Evolutionary conservation across 257 asterid genomes (phyloP).

Genomic region (Henckelia pumila): DNA sequence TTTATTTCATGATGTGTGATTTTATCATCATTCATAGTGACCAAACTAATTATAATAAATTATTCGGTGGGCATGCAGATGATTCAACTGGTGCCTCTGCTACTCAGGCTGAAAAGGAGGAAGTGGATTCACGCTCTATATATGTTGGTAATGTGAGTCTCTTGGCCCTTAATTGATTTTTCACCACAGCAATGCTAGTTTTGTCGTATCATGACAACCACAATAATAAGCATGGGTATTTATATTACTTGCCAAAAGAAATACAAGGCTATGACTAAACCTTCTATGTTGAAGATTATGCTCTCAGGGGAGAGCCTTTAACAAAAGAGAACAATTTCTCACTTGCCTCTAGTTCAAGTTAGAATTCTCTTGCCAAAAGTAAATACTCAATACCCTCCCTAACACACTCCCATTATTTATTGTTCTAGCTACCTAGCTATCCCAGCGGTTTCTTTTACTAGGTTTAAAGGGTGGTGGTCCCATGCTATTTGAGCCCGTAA

Average conservation of each 20-base stretch:
- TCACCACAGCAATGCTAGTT: not conserved
- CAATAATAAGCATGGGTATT: not conserved
- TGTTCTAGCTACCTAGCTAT: not conserved
- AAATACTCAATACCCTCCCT: not conserved
- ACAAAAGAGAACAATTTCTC: not conserved
- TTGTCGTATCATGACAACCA: not conserved
- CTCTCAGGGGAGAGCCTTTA: not conserved
- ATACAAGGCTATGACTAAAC: constrained; percentile 1
- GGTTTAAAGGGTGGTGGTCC: not conserved
- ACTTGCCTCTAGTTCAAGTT: not conserved
- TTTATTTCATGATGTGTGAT: constrained; percentile 14
- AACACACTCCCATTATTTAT: not conserved
- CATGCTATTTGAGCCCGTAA: not conserved
- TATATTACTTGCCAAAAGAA: not conserved
- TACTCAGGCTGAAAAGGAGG: constrained; percentile 81
- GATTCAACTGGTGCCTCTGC: constrained; percentile 55
- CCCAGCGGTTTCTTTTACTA: no score
- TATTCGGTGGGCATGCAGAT: constrained; percentile 31
- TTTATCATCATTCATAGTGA: constrained; percentile 4
- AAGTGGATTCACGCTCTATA: constrained; percentile 82
- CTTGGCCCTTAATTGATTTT: constrained; percentile 15
- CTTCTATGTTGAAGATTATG: not conserved
- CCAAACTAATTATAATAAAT: not conserved
- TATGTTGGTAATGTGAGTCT: constrained; percentile 89
- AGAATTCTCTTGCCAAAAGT: not conserved